Conservation (phyloP, 345 rosid species). For the Eutrema japonicum region DNA sequence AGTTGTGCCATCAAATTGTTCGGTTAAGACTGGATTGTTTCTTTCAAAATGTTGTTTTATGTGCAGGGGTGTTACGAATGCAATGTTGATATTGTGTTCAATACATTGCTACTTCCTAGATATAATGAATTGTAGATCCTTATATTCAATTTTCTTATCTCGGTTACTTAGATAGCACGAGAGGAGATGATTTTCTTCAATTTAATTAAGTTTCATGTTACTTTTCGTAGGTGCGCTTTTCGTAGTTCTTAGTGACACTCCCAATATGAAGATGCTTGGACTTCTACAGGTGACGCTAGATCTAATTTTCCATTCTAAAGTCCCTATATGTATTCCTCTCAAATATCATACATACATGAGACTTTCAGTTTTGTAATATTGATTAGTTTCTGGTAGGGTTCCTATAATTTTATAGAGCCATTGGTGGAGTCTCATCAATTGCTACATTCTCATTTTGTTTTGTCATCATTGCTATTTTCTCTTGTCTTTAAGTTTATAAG, state of each 20-base stretch:
- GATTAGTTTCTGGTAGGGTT: not conserved
- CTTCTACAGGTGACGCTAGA: constrained; percentile 72
- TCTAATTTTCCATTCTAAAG: constrained; percentile 16
- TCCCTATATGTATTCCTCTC: not conserved
- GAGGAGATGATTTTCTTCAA: constrained; percentile 11
- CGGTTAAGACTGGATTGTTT: not conserved
- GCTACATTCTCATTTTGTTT: constrained; percentile 2
- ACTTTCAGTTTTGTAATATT: not conserved
- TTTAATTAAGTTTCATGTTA: constrained; percentile 31
- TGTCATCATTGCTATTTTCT: constrained; percentile 2
- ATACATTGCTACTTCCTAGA: constrained; percentile 1
- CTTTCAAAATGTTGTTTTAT: not conserved
- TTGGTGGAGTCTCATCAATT: constrained; percentile 5
- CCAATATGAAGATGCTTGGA: constrained; percentile 96
- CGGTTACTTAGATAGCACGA: constrained; percentile 2
- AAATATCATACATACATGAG: not conserved
- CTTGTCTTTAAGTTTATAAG: constrained; percentile 20
- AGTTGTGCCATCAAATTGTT: not conserved
- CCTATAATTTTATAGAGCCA: not conserved
- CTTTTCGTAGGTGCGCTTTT: constrained; percentile 76
- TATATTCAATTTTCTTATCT: constrained; percentile 3
- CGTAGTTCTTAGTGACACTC: constrained; percentile 75
- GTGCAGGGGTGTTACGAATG: not conserved
- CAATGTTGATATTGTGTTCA: constrained; percentile 1
- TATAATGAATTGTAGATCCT: constrained; percentile 2